Evolutionary conservation across 2,329 filamentous ascomycete species (phyloP).

Genomic region (Neofusicoccum ribis): DNA sequence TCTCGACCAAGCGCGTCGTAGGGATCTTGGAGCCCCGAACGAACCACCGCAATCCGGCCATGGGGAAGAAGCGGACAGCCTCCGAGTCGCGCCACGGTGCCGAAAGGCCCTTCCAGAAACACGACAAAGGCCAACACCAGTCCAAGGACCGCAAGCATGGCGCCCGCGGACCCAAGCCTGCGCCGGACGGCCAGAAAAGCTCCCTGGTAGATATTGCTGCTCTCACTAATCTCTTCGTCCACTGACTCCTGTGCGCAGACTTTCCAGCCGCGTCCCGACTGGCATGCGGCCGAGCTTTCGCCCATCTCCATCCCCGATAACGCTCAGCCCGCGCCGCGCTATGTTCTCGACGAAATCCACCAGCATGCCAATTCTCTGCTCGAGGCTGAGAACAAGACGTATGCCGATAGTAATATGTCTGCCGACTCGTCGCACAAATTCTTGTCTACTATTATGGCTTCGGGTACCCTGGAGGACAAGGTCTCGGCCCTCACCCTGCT

Average conservation of each 20-base stretch:
- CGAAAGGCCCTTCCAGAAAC: conserved; percentile 23
- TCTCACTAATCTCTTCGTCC: neutral
- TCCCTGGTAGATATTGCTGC: conserved; percentile 30
- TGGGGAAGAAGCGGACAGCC: conserved; percentile 40
- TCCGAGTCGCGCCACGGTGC: conserved; percentile 25
- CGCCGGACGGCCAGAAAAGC: conserved; percentile 28
- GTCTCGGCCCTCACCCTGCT: conserved; percentile 92
- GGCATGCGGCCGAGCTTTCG: conserved; percentile 63
- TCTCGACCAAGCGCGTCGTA: neutral
- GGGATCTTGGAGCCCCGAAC: neutral
- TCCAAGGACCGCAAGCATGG: neutral
- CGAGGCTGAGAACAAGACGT: conserved; percentile 74
- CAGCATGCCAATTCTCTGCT: conserved; percentile 73
- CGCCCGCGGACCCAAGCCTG: conserved; percentile 45
- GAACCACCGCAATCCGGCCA: conserved; percentile 18
- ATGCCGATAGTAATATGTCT: conserved; percentile 68
- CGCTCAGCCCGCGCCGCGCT: conserved; percentile 49
- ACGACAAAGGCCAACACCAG: conserved; percentile 16
- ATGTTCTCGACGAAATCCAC: conserved; percentile 60
- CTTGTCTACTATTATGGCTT: conserved; percentile 94
- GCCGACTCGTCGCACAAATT: conserved; percentile 91
- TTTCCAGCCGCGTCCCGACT: conserved; percentile 65
- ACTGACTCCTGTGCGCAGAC: conserved; percentile 41
- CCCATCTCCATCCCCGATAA: conserved; percentile 49
- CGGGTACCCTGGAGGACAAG: conserved; percentile 94